A percentile compares a stretch with the other conserved stretches of the same genome.
Evolutionary conservation across 139 green algal genomes (phyloP).

Genomic region (Chlorella sp.): DNA sequence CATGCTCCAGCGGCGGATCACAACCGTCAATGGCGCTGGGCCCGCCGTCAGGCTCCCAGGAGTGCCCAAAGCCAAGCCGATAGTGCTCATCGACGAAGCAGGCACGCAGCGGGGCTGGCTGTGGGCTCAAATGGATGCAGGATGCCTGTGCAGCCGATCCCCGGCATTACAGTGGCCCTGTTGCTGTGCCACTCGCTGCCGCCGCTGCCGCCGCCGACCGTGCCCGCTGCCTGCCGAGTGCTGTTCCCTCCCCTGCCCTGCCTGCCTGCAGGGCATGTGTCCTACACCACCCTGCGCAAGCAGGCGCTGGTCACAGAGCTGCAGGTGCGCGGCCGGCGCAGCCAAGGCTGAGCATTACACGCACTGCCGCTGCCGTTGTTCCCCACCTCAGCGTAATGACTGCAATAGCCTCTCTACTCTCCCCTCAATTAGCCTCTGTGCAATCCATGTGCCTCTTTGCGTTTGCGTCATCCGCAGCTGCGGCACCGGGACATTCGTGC

Average conservation of each 20-base stretch:
- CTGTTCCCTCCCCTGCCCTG: neutral
- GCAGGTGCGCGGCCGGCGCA: neutral
- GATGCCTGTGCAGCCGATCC: too few species aligned
- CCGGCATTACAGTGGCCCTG: too few species aligned
- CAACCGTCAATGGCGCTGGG: neutral
- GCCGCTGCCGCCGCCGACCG: neutral
- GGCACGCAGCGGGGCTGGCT: neutral
- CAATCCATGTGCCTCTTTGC: too few species aligned
- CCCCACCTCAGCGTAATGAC: too few species aligned
- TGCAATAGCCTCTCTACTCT: too few species aligned
- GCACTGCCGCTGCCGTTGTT: neutral
- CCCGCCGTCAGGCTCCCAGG: neutral
- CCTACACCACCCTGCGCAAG: conserved; percentile 42
- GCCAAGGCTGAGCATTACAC: too few species aligned
- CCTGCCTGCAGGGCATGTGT: conserved; percentile 1
- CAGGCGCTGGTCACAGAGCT: conserved; percentile 39
- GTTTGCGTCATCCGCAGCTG: neutral
- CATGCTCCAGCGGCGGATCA: neutral
- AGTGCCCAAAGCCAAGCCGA: neutral
- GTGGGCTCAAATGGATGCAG: neutral
- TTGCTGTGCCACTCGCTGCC: neutral
- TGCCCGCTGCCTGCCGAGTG: too few species aligned
- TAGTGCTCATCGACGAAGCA: conserved; percentile 17
- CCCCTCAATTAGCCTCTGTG: too few species aligned
- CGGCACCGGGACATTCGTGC: conserved; percentile 41